Conservation (phyloP, 176 grass and related monocot species). For the barley (Hordeum vulgare) region DNA sequence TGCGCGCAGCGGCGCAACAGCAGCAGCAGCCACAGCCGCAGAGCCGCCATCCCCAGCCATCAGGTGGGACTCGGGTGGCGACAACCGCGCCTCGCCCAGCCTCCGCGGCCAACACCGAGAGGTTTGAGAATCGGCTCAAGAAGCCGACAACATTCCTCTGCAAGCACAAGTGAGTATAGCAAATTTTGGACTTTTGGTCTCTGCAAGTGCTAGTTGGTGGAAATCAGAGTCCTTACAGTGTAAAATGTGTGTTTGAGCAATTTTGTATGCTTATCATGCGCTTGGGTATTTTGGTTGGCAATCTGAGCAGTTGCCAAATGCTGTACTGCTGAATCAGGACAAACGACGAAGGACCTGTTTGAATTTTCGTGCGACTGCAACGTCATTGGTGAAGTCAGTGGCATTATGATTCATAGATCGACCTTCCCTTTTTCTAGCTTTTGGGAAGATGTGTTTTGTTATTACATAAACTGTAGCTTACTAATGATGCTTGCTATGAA, state of each 20-base stretch:
- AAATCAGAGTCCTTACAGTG: not conserved
- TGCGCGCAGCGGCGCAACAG: not conserved
- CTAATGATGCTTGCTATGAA: not conserved
- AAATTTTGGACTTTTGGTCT: not conserved
- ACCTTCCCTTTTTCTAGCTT: not conserved
- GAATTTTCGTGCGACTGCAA: not conserved
- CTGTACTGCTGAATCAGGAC: not conserved
- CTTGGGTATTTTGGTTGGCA: conserved; percentile 13
- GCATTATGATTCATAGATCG: not conserved
- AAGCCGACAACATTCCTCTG: conserved; percentile 96
- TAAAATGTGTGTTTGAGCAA: not conserved
- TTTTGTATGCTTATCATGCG: not conserved
- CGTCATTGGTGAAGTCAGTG: not conserved
- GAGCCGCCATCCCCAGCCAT: conserved; percentile 27
- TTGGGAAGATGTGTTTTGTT: not conserved
- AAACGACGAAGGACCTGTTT: not conserved
- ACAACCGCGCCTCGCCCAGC: conserved; percentile 22
- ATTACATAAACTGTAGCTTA: not conserved
- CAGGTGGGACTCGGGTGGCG: conserved; percentile 7
- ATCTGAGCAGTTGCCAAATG: conserved; percentile 11
- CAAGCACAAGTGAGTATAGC: conserved; percentile 55
- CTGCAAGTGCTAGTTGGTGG: not conserved
- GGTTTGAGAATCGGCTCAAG: conserved; percentile 80
- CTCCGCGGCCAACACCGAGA: conserved; percentile 36
- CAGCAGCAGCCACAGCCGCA: conserved; percentile 26